Evolutionary conservation across 140 eudicot genomes (phyloP), one percentile per base, ranked within the genome.

Genomic region (Oenanthe javanica): DNA sequence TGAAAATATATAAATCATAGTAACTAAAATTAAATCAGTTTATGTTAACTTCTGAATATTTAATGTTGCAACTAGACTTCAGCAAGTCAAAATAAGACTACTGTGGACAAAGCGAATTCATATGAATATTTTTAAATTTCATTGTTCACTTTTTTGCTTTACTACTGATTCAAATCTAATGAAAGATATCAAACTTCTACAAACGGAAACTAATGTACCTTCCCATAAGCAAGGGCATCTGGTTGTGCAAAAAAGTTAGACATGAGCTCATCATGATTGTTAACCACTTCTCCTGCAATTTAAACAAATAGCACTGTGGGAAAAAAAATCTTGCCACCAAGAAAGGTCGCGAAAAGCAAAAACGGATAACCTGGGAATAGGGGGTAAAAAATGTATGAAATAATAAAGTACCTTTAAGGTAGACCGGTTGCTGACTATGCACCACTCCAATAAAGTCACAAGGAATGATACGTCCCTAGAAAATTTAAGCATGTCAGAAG

Each of bases 241-340:
- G 99, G 95, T 85, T 95, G 99, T 71, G 99, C 99, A 86, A 95
- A 95, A 86, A 95, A 95, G 93, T 95, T 95, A 19, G 99, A 95
- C 99, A 95, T 95, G 77, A 95, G 97, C 86, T 95, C 99, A 84
- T 95, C 99, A 55, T 95, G 99, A 88, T 95, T 95, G 82, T 88
- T 88, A 72, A 95, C 99, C 82, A 92, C 88, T 89, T 95, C 99
- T 83, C 89, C 99, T 95, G 93, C 69, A 76, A 83, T 75, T 40
- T 75, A 78, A 74, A 79, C 49, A 47, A 38, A 50, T 45, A 70
- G 43, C 61, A 31, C 47, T 27, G 47, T 75, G 54, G 46, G 75
- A 45, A 67, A 69, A 10, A 1, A 82, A 40, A 46, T 19, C 80
- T 27, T 9, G 12, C 40, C 57, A 14, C 10, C 38, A 1, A 21